Percentiles rank a stretch among this genome's conserved stretches.
Conservation (phyloP, 2,329 filamentous ascomycete genomes). For the Colletotrichum chlorophyti region DNA sequence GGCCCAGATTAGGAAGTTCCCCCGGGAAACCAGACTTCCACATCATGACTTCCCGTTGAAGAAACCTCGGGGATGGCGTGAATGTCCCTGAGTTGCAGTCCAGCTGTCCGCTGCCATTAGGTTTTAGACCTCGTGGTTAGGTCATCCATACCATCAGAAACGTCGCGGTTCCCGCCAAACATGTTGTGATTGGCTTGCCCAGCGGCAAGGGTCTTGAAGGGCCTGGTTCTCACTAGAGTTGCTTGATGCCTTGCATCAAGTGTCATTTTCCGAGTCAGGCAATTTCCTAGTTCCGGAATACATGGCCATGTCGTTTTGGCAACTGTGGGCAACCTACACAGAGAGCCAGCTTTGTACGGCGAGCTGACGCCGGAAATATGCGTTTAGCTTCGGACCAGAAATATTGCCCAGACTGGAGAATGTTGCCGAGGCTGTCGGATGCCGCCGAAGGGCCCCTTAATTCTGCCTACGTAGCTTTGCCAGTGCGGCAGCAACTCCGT, state of each 20-base stretch:
- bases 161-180: neutral
- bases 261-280: neutral
- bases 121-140: neutral
- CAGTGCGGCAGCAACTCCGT: slow-evolving; percentile 66
- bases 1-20: neutral
- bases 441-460: slow-evolving; percentile 19
- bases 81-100: neutral
- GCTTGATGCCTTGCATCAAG: neutral
- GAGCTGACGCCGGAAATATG: neutral
- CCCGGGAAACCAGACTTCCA: no score
- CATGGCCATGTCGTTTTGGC: neutral
- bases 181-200: neutral
- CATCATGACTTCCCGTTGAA: no score
- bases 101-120: neutral
- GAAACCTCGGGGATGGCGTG: neutral
- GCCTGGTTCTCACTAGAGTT: no score
- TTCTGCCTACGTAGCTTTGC: slow-evolving; percentile 61
- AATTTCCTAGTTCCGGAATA: neutral
- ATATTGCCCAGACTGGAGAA: neutral
- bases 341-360: neutral
- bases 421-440: neutral
- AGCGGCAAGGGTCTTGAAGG: neutral
- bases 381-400: slow-evolving; percentile 4
- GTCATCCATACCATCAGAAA: neutral
- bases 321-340: no score